Evolutionary conservation across 495 filamentous ascomycete species (phyloP).

Genomic region (Pyrenula aspistea): DNA sequence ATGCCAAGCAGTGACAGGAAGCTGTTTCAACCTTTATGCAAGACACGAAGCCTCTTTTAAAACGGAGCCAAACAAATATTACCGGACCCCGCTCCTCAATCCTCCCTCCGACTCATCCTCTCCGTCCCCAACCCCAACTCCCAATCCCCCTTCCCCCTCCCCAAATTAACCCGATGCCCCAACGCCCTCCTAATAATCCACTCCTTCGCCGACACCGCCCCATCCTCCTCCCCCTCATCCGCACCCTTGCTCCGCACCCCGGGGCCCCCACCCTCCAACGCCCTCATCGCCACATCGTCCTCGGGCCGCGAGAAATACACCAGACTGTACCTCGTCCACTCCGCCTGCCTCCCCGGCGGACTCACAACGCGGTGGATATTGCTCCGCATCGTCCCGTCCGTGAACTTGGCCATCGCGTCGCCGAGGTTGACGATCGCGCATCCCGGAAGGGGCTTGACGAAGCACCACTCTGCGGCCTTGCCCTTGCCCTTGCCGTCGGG

Average conservation of each 20-base stretch:
- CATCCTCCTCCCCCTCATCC: conserved; percentile 19
- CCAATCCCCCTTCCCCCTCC: conserved; percentile 19
- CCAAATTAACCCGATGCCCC: conserved; percentile 21
- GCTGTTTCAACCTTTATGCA: no score
- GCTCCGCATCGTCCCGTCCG: conserved; percentile 43
- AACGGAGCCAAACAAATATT: no score
- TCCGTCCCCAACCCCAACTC: conserved; percentile 28
- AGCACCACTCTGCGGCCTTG: conserved; percentile 38
- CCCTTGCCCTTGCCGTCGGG: no score
- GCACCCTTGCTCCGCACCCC: conserved; percentile 13
- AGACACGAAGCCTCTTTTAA: no score
- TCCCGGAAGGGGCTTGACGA: conserved; percentile 44
- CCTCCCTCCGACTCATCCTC: conserved; percentile 21
- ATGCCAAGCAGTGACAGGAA: no score
- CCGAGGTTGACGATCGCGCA: conserved; percentile 54
- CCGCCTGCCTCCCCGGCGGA: conserved; percentile 40
- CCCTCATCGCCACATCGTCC: conserved; percentile 38
- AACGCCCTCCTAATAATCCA: conserved; percentile 35
- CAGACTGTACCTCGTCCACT: conserved; percentile 40
- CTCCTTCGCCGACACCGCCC: conserved; percentile 30
- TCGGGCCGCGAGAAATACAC: conserved; percentile 53
- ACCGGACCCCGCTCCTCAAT: background rate
- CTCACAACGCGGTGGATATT: conserved; percentile 53
- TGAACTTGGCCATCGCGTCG: conserved; percentile 53
- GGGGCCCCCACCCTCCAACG: conserved; percentile 22